Conservation (phyloP, 73 alveolate genomes). For the Paramecium primaurelia region DNA sequence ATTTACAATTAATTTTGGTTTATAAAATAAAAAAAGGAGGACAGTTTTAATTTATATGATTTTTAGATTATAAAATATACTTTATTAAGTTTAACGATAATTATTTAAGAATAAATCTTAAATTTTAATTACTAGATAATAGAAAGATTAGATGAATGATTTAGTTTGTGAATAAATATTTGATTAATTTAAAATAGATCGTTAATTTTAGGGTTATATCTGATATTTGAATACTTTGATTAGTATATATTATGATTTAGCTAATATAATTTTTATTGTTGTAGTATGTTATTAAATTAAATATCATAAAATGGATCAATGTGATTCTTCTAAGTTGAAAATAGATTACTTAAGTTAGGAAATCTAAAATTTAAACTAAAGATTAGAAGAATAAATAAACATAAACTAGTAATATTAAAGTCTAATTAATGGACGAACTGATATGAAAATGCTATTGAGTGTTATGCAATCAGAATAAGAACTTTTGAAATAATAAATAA, state of each 20-base stretch:
- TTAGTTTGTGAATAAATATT: neutral
- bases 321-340: neutral
- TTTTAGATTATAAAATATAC: too few species aligned
- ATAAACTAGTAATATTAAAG: neutral
- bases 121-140: neutral
- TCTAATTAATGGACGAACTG: constrained; percentile 17
- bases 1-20: too few species aligned
- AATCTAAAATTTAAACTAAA: neutral
- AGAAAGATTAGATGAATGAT: neutral
- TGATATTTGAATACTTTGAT: neutral
- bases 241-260: neutral
- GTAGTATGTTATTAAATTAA: neutral
- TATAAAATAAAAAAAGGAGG: neutral
- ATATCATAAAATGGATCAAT: neutral
- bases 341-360: neutral
- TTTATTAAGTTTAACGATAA: neutral
- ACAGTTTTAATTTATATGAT: neutral
- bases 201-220: neutral
- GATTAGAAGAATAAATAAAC: neutral
- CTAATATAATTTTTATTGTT: neutral
- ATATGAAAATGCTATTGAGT: neutral
- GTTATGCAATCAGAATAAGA: neutral
- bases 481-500: neutral
- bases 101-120: neutral
- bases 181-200: neutral